Base-by-base conservation (phyloP, 495 filamentous ascomycete genomes). In the Trichoderma erinaceum region DNA sequence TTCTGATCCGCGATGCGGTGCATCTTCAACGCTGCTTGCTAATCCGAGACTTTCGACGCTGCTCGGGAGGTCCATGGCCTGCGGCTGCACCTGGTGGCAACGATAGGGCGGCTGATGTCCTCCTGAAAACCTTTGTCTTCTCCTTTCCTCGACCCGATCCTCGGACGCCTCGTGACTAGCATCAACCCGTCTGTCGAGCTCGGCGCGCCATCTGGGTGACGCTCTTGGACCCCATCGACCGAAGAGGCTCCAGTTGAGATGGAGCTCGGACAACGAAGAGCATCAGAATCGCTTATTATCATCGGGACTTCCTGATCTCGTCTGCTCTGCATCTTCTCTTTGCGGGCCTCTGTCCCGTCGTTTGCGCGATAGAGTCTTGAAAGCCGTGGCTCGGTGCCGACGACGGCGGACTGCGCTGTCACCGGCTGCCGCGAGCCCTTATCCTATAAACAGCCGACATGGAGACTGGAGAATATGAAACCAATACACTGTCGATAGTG, bases 401-500 rank as follows among this genome's bases (percentile, higher is more conserved):
- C 56, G 56, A 61, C 56, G 25, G 56, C 56, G 12, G 29, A 32
- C 56, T 27, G 13, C 56, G 56, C 56, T 32, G 56, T 61, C 56
- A 61, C 56, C 27, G 56, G 56, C 56, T 61, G 27, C 27, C 56
- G 29, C 56, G 56, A 32, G 56, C 56, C 15, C 56, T 32, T 61
- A 3, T 3, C 7, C 25, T 8, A 61, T 61, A 61, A 61, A 23
- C 56, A 61, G 56, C 75, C 78, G 81, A 80, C 72, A 84, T 84
- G 81, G 81, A 84, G 74, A 77, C 79, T 74, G 81, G 80, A 58
- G 81, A 82, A 74, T 84, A 83, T 76, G 81, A 82, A 67, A 84
- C 81, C 71, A 84, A 84, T 75, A 78, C 79, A 48, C 70, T 84
- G 68, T 71, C 83, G 72, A 81, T 83, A 74, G 81, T 84, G 68